Base-by-base conservation (phyloP, 805 yeast genomes). In the Suhomyces sp. region DNA sequence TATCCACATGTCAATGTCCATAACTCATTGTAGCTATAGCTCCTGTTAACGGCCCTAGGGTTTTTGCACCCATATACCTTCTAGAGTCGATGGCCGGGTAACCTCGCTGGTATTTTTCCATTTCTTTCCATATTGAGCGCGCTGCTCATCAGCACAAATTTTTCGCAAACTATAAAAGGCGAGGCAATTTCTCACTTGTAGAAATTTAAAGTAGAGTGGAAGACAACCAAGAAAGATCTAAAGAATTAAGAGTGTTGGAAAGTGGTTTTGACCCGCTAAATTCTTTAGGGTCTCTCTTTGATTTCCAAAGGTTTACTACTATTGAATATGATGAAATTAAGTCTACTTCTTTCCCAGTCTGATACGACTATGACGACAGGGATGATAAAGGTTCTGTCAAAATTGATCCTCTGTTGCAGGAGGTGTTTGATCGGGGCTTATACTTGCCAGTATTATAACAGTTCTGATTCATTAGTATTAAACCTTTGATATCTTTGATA, bases 301-400 rank as follows among this genome's bases (percentile, higher is more conserved):
- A 37, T 37, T 9, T 8, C 13, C 41, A 37, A 37, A 37, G 41
- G 41, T 37, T 37, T 19, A 37, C 22, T 37, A 37, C 41, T 37
- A 37, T 5, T 61, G 72, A 69, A 72, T 57, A 63, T 74, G 79
- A 73, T 73, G 78, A 75, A 62, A 62, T 57, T 72, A 68, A 79
- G 88, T 82, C 69, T 77, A 73, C 91, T 86, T 87, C 92, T 86
- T 87, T 87, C 92, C 91, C 87, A 82, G 89, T 85, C 89, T 80
- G 89, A 83, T 75, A 82, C 92, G 94, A 87, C 92, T 85, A 85
- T 87, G 94, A 86, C 90, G 92, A 87, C 84, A 83, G 79, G 91
- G 90, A 80, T 78, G 82, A 80, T 66, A 79, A 75, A 64, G 65
- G 82, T 72, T 68, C 67, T 63, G 55, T 57, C 62, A 60, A 64